Conservation (phyloP, 2,329 filamentous ascomycete species). For the Cladophialophora immunda region DNA sequence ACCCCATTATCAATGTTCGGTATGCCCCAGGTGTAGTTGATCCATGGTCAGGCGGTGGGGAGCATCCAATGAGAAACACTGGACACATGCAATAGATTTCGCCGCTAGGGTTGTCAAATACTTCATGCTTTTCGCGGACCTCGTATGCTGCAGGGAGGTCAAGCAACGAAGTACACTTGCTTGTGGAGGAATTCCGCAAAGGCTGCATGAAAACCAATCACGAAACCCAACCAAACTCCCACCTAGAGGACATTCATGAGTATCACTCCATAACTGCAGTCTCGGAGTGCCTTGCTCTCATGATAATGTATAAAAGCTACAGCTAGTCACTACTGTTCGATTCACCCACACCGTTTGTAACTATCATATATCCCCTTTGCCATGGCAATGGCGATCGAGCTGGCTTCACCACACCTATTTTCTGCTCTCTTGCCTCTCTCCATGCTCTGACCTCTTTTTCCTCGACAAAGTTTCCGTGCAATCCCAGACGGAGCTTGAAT, state of each 20-base stretch:
- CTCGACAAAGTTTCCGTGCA: conserved; percentile 47
- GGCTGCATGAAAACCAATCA: no score
- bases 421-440: conserved; percentile 3
- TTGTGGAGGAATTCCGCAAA: no score
- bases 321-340: neutral
- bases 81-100: neutral
- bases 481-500: conserved; percentile 44
- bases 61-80: neutral
- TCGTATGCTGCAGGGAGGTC: no score
- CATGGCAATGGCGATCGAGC: neutral
- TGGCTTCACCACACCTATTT: neutral
- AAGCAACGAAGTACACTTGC: no score
- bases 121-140: no score
- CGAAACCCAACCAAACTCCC: no score
- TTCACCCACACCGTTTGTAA: neutral
- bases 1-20: neutral
- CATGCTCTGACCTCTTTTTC: conserved; percentile 16
- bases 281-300: neutral
- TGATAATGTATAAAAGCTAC: neutral
- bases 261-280: neutral
- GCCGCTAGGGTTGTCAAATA: neutral
- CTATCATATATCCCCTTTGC: neutral
- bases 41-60: neutral
- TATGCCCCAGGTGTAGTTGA: neutral
- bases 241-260: no score